Conservation (phyloP, 305 asterid genomes). For the Striga hermonthica region DNA sequence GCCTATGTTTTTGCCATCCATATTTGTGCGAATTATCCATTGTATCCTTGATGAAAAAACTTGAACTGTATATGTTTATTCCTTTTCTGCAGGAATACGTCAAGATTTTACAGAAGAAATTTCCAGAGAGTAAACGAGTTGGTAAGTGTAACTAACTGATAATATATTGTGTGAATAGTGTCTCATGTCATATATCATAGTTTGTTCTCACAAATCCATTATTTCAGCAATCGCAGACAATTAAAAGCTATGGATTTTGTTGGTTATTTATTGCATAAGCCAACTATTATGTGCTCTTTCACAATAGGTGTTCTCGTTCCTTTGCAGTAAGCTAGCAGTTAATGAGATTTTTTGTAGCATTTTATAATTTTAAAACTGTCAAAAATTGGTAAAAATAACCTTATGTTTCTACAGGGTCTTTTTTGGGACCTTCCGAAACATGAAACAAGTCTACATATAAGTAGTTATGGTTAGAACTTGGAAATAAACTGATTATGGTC, state of each 20-base stretch:
- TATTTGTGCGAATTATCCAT: neutral
- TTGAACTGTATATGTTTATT: conserved; percentile 6
- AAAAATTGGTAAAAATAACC: neutral
- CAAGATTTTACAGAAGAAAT: conserved; percentile 64
- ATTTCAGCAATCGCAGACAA: neutral
- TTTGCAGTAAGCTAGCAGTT: neutral
- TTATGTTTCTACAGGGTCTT: neutral
- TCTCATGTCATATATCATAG: conserved; percentile 5
- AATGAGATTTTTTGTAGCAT: neutral
- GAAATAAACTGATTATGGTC: neutral
- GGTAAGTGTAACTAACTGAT: conserved; percentile 62
- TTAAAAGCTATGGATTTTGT: neutral
- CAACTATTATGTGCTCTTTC: neutral
- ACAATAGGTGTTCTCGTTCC: neutral
- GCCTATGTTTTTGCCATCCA: no score
- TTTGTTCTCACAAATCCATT: conserved; percentile 10
- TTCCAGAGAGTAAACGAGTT: conserved; percentile 90
- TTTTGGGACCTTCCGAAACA: conserved; percentile 7
- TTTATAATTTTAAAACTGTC: neutral
- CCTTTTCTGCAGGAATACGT: conserved; percentile 58
- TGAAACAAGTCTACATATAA: neutral
- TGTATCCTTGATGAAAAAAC: neutral
- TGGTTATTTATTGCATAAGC: conserved; percentile 6
- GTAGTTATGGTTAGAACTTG: conserved; percentile 12
- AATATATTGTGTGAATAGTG: conserved; percentile 4